These are phyloP conservation scores for Pythium brachiatum DNA, from an alignment of 352 stramenopile genomes.

Conservation along the genomic window DNA sequence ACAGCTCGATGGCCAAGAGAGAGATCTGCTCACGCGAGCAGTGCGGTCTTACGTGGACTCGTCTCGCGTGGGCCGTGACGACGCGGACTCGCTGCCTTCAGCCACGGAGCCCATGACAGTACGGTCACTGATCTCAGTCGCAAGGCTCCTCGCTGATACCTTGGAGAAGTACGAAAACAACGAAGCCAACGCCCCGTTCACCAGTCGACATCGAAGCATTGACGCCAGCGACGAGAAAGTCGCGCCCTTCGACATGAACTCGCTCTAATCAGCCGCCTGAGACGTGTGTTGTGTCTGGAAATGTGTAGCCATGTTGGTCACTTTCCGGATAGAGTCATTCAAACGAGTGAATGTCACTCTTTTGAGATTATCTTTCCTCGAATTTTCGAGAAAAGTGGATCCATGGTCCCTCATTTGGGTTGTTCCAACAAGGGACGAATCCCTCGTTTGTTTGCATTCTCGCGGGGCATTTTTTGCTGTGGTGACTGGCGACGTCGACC, in stretches of 20 bases:
- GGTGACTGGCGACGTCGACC: conserved; percentile 6
- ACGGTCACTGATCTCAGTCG: conserved; percentile 40
- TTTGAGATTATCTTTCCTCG: background rate
- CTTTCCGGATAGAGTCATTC: conserved; percentile 14
- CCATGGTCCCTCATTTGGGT: conserved; percentile 1
- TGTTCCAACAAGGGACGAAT: background rate
- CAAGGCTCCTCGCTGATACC: conserved; percentile 44
- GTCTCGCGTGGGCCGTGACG: conserved; percentile 12
- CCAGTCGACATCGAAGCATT: conserved; percentile 6
- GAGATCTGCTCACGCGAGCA: conserved; percentile 28
- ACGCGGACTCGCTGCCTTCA: background rate
- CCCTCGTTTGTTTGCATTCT: background rate
- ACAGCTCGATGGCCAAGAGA: conserved; percentile 28
- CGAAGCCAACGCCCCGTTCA: background rate
- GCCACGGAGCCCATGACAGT: conserved; percentile 27
- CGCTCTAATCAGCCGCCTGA: conserved; percentile 11
- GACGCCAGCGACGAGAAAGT: conserved; percentile 25
- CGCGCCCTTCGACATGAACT: conserved; percentile 30
- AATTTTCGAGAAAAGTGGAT: conserved; percentile 37
- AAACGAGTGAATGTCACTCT: conserved; percentile 2
- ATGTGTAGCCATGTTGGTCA: conserved; percentile 13
- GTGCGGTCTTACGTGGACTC: conserved; percentile 42
- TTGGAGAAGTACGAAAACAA: conserved; percentile 35
- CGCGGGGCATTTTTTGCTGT: background rate
- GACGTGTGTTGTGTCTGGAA: background rate